Percentiles rank a stretch among this genome's conserved stretches.
phyloP scores from a whole-genome alignment of 345 rosid species.

The Boechera divaricarpa region DNA sequence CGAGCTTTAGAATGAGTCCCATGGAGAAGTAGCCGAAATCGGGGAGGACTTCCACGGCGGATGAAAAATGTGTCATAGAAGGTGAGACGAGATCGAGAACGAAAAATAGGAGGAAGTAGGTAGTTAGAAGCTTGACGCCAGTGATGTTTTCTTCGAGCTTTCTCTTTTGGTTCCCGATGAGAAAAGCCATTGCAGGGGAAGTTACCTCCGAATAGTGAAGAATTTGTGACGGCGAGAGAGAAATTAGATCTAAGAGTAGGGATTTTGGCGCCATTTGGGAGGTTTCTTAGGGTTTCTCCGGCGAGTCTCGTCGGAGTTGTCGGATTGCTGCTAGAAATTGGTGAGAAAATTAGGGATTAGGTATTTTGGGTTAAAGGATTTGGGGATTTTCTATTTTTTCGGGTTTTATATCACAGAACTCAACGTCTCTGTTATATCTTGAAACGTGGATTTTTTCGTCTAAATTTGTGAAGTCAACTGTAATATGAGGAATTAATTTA shows the following conservation, averaged over 20 bases:
- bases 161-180: neutral
- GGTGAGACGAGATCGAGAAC: constrained; percentile 27
- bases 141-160: constrained; percentile 29
- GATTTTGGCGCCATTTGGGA: constrained; percentile 45
- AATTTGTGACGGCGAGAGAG: constrained; percentile 41
- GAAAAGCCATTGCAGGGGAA: constrained; percentile 30
- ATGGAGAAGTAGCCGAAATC: constrained; percentile 54
- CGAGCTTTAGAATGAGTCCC: constrained; percentile 51
- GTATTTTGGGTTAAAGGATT: too few species aligned
- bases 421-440: too few species aligned
- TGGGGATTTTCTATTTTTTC: too few species aligned
- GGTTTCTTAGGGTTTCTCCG: constrained; percentile 37
- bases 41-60: constrained; percentile 46
- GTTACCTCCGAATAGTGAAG: constrained; percentile 10
- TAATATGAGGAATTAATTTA: too few species aligned
- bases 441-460: too few species aligned
- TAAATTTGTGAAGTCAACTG: too few species aligned
- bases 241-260: constrained; percentile 46
- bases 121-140: constrained; percentile 39
- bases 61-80: constrained; percentile 24
- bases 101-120: constrained; percentile 15
- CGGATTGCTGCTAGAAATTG: too few species aligned
- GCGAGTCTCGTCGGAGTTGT: constrained; percentile 41
- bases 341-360: too few species aligned
- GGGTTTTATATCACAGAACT: too few species aligned